Conservation (phyloP, 768 basidiomycete species). For the Clavaria fumosa region DNA sequence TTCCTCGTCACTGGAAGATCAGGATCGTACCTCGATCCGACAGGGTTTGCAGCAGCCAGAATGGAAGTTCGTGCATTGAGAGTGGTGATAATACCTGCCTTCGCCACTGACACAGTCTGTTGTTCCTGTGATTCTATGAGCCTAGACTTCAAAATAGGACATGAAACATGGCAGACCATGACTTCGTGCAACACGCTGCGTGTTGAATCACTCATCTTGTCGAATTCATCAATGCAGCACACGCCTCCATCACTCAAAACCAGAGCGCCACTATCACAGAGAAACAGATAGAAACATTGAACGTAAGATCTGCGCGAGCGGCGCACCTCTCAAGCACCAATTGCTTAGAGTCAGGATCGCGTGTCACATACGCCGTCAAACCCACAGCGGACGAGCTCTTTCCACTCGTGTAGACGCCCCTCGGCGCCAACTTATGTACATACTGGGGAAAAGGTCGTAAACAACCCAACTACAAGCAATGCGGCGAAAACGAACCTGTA, state of each 20-base stretch:
- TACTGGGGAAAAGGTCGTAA: conserved; percentile 38
- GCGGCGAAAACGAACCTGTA: conserved; percentile 42
- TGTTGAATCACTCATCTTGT: conserved; percentile 98
- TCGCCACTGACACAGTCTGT: conserved; percentile 98
- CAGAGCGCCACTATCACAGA: conserved; percentile 59
- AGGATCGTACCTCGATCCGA: conserved; percentile 89
- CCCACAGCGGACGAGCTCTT: conserved; percentile 98
- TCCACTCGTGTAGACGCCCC: conserved; percentile 94
- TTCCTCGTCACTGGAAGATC: conserved; percentile 86
- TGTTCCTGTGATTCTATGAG: conserved; percentile 52
- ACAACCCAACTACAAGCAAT: neutral
- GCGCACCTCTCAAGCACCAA: conserved; percentile 86
- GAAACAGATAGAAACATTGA: neutral
- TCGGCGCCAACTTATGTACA: conserved; percentile 95
- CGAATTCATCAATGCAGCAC: conserved; percentile 98
- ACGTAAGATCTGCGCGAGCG: neutral
- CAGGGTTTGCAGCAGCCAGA: conserved; percentile 93
- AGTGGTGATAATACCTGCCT: conserved; percentile 97
- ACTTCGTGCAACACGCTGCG: conserved; percentile 98
- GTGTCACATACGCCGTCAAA: conserved; percentile 94
- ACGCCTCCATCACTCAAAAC: conserved; percentile 94
- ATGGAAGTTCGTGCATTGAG: conserved; percentile 97
- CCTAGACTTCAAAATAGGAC: neutral
- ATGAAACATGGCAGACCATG: conserved; percentile 41
- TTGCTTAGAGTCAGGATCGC: conserved; percentile 97